These are phyloP conservation scores for Nidula microcarpa DNA, from an alignment of 768 basidiomycete genomes.

Conservation along the genomic window DNA sequence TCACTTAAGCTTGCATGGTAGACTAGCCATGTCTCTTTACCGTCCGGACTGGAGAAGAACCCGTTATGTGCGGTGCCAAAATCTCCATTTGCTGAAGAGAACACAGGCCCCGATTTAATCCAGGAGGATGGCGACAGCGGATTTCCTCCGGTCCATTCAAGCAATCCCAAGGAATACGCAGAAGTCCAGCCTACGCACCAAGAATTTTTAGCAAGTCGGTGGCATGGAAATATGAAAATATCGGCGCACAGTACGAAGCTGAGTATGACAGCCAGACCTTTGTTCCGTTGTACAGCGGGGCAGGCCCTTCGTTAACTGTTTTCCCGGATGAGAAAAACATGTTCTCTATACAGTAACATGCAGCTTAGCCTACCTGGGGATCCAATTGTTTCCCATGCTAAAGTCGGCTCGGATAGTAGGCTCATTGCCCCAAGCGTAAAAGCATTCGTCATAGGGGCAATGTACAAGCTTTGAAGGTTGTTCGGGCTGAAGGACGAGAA, in stretches of 20 bases:
- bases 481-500: constrained; percentile 1
- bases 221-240: neutral
- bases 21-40: neutral
- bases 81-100: constrained; percentile 3
- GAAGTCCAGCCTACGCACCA: neutral
- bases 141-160: constrained; percentile 3
- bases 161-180: neutral
- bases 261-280: constrained; percentile 4
- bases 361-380: neutral
- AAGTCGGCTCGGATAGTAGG: constrained; percentile 5
- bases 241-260: constrained; percentile 3
- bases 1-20: constrained; percentile 3
- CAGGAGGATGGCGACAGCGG: constrained; percentile 1
- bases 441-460: constrained; percentile 5
- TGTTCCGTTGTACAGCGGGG: constrained; percentile 4
- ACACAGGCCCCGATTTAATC: constrained; percentile 6
- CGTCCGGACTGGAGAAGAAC: constrained; percentile 3
- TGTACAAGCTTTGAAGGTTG: neutral
- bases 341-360: neutral
- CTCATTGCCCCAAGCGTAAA: neutral
- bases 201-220: neutral
- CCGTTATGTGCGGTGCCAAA: constrained; percentile 2
- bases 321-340: neutral
- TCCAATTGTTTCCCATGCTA: constrained; percentile 6
- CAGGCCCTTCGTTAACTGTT: constrained; percentile 4